These are phyloP conservation scores for Ceratocystis huliohia DNA, from an alignment of 2,329 filamentous ascomycete species.

Conservation along the genomic window DNA sequence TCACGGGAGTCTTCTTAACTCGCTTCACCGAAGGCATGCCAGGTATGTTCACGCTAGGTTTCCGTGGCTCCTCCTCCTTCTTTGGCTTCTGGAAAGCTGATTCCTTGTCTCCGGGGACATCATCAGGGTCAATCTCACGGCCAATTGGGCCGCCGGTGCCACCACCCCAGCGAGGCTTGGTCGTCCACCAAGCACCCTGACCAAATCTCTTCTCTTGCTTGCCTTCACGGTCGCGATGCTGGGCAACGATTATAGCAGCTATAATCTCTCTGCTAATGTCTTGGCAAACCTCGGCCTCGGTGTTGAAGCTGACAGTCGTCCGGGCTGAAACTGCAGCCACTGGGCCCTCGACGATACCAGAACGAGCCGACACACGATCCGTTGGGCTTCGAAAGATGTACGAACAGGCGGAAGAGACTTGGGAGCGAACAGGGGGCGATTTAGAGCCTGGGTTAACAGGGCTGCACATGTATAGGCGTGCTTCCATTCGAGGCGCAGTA, in stretches of 20 bases:
- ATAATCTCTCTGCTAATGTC: slow-evolving; percentile 51
- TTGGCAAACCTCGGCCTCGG: slow-evolving; percentile 44
- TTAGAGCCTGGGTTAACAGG: slow-evolving; percentile 25
- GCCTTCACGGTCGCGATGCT: slow-evolving; percentile 48
- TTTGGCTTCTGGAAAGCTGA: slow-evolving; percentile 26
- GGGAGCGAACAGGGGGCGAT: slow-evolving; percentile 33
- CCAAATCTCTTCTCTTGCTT: slow-evolving; percentile 44
- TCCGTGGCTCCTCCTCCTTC: slow-evolving; percentile 11
- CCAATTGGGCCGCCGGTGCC: slow-evolving; percentile 51
- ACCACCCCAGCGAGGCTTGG: slow-evolving; percentile 49
- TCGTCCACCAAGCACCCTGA: slow-evolving; percentile 49
- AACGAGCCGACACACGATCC: slow-evolving; percentile 47
- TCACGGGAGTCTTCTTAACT: slow-evolving; percentile 39
- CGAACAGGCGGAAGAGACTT: slow-evolving; percentile 45
- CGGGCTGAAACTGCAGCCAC: slow-evolving; percentile 48
- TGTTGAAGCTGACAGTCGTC: slow-evolving; percentile 41
- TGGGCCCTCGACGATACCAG: slow-evolving; percentile 49
- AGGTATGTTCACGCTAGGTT: slow-evolving; percentile 20
- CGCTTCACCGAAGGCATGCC: slow-evolving; percentile 32
- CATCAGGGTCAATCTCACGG: slow-evolving; percentile 42
- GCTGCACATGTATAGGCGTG: slow-evolving; percentile 43
- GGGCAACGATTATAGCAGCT: slow-evolving; percentile 48
- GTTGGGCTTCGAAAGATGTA: slow-evolving; percentile 49
- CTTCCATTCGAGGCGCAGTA: slow-evolving; percentile 43
- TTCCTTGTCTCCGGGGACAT: slow-evolving; percentile 37